Conservation (phyloP, 2,329 filamentous ascomycete genomes). For the Exophiala sp. region DNA sequence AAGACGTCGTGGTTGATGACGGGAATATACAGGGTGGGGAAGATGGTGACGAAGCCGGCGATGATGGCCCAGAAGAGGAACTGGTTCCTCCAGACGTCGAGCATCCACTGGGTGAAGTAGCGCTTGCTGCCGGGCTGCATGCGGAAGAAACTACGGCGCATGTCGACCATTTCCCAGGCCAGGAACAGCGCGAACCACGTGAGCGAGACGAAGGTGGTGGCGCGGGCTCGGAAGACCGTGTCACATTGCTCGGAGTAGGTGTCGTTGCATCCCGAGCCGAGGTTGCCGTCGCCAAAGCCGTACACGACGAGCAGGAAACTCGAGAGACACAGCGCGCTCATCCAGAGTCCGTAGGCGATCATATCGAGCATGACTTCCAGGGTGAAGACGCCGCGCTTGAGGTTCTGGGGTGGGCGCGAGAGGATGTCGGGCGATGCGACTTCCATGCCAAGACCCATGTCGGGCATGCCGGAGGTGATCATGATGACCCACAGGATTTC, state of each 20-base stretch:
- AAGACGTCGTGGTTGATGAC: conserved; percentile 59
- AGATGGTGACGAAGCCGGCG: conserved; percentile 50
- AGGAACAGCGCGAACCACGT: conserved; percentile 70
- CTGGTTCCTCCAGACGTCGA: conserved; percentile 62
- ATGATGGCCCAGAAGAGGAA: conserved; percentile 64
- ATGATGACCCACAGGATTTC: conserved; percentile 61
- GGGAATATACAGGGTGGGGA: conserved; percentile 61
- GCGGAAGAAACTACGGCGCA: conserved; percentile 67
- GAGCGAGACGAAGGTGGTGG: conserved; percentile 66
- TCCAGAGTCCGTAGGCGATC: conserved; percentile 49
- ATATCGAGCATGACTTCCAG: conserved; percentile 50
- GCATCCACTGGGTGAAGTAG: conserved; percentile 53
- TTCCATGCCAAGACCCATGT: conserved; percentile 56
- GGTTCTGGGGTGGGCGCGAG: conserved; percentile 49
- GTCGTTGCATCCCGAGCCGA: conserved; percentile 52
- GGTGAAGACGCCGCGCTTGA: conserved; percentile 48
- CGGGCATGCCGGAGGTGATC: conserved; percentile 54
- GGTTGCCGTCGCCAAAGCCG: conserved; percentile 43
- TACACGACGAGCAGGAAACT: conserved; percentile 51
- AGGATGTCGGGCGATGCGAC: conserved; percentile 51
- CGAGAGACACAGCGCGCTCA: conserved; percentile 45
- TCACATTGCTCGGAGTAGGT: conserved; percentile 45
- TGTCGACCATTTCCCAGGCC: conserved; percentile 71
- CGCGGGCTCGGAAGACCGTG: conserved; percentile 60
- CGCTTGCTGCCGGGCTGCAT: conserved; percentile 49